Conservation (phyloP, 495 filamentous ascomycete species). For the Hypoxylon lenormandii region DNA sequence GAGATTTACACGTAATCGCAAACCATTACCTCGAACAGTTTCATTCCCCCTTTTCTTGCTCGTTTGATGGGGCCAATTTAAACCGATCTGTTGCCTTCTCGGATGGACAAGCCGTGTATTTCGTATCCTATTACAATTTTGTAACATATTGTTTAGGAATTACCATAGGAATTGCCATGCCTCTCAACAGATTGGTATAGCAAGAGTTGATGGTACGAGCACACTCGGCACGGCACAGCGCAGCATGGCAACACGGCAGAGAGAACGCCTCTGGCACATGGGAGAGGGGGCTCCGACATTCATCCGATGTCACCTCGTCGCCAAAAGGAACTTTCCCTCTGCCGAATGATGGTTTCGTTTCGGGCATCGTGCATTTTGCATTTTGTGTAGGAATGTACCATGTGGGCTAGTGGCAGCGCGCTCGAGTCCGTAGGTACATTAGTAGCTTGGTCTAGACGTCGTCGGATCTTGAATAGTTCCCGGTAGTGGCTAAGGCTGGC, state of each 20-base stretch:
- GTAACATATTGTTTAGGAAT: constrained; percentile 5
- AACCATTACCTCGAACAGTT: constrained; percentile 10
- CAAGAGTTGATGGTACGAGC: background rate
- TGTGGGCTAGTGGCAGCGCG: constrained; percentile 12
- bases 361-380: constrained; percentile 15
- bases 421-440: background rate
- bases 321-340: background rate
- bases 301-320: constrained; percentile 27
- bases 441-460: background rate
- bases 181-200: constrained; percentile 1
- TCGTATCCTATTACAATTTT: constrained; percentile 7
- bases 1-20: constrained; percentile 23
- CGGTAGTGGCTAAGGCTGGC: background rate
- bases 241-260: background rate
- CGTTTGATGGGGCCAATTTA: background rate
- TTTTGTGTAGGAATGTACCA: constrained; percentile 8
- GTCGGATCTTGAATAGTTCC: constrained; percentile 9
- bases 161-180: constrained; percentile 12
- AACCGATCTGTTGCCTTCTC: constrained; percentile 17
- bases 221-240: background rate
- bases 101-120: constrained; percentile 11
- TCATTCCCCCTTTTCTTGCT: background rate
- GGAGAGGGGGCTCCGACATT: background rate
- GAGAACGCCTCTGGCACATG: background rate
- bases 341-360: constrained; percentile 15